Base-by-base conservation (phyloP, 164 flowering plant species). In the Kingdonia uniflora region DNA sequence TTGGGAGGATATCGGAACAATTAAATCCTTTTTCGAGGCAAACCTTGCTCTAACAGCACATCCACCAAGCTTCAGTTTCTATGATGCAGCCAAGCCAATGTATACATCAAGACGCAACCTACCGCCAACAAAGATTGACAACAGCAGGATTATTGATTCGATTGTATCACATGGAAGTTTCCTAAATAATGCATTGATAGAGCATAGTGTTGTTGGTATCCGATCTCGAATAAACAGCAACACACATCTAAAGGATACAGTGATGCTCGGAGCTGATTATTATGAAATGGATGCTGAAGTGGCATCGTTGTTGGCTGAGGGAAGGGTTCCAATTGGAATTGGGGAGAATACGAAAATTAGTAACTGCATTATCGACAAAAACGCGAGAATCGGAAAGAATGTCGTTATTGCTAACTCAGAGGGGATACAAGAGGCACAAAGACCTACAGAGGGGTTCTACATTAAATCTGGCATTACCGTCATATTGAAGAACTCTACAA, bases 1-100 rank as follows among this genome's bases (percentile, higher is more conserved):
- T 53, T 92, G 98, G 98, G 96, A 92, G 71, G 96, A 92, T 66
- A 92, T 92, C 68, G 96, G 98, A n/a, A 92, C 98, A 33, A 92
- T 92, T 56, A 75, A 76, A 73, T 87, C 98, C 62, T 92, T 92
- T 66, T 92, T 87, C 57, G 87, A 86, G 67, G 96, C 98, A 56
- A 92, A 92, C 60, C 94, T 92, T 15, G 96, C 96, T 58, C 91
- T 88, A 19, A 92, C 98, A 21, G 80, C 69, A 62, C 85, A 87
- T 70, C 90, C 98, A 45, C 74, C 96, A 58, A 79, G 60, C 65
- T 91, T 91, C 65, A 86, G 95, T 58, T 92, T 92, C 55, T 88
- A 88, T 61, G 94, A 92, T 71, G 96, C 90, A 59, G 48, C 77
- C 56, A 84, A 82, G 65, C 95, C 99, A 48, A 88, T 81, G 70